Evolutionary conservation across 2,329 filamentous ascomycete genomes (phyloP).

Genomic region (Calonectria pteridis): DNA sequence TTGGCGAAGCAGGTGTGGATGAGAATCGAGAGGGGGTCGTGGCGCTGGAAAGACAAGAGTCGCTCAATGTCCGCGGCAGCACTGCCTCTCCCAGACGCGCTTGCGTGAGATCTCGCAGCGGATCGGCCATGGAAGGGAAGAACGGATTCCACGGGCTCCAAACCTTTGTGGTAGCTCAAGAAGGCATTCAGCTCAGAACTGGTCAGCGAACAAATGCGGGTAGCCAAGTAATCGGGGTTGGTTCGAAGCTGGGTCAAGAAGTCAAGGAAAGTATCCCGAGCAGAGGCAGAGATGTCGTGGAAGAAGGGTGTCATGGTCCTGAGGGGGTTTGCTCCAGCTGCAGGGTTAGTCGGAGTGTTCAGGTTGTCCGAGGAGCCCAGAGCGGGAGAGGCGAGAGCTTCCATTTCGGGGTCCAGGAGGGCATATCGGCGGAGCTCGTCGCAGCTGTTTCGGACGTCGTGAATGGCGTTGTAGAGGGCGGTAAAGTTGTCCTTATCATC

Average conservation of each 20-base stretch:
- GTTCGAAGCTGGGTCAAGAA: conserved; percentile 87
- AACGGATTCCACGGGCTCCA: conserved; percentile 87
- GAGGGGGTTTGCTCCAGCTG: conserved; percentile 52
- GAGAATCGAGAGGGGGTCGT: conserved; percentile 86
- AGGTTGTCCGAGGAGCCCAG: conserved; percentile 62
- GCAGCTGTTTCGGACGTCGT: conserved; percentile 83
- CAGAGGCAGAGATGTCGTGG: conserved; percentile 80
- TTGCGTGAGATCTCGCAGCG: conserved; percentile 59
- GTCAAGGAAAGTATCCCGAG: conserved; percentile 80
- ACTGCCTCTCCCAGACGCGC: conserved; percentile 59
- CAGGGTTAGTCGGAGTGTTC: conserved; percentile 60
- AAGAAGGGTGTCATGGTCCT: conserved; percentile 68
- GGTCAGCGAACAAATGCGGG: conserved; percentile 81
- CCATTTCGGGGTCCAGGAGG: conserved; percentile 78
- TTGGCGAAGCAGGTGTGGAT: conserved; percentile 92
- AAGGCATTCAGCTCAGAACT: conserved; percentile 82
- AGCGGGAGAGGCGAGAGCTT: conserved; percentile 62
- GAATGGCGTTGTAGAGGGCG: conserved; percentile 80
- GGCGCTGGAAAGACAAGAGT: conserved; percentile 88
- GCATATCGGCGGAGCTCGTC: conserved; percentile 79
- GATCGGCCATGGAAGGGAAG: conserved; percentile 74
- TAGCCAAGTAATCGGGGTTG: conserved; percentile 89
- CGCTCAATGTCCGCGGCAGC: conserved; percentile 79
- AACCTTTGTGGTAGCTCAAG: conserved; percentile 80
- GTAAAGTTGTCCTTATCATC: conserved; percentile 85